Base-by-base conservation (phyloP, 768 basidiomycete genomes). In the Neoboletus magnificus region DNA sequence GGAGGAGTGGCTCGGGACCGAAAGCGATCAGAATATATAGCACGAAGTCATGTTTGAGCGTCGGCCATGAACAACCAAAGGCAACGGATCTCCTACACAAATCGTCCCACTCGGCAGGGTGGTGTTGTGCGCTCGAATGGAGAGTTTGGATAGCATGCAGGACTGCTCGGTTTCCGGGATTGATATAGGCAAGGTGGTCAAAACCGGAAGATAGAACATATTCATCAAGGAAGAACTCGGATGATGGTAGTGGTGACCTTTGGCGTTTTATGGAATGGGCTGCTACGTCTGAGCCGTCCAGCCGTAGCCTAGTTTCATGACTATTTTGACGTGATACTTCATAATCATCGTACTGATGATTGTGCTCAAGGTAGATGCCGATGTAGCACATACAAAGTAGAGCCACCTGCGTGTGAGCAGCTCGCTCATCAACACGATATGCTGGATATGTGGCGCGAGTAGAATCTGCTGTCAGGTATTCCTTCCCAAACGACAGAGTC, bases 341-440 rank as follows among this genome's bases (percentile, higher is more conserved):
- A 8, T n/a, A 2, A n/a, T 3, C n/a, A 20, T 15, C 29, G 1
- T 37, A 20, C 3, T 1, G 25, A 20, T 6, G 8, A 29, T 9
- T 4, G 3, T 29, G 32, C 6, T 40, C 27, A 5, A 60, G 36
- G 37, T 18, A 50, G 12, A 41, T 4, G 6, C 23, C 1, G 4
- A 60, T 30, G 23, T 57, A 57, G 32, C 29, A 32, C 30, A 60
- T 52, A 25, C 56, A 60, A 32, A 42, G 33, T 3, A 43, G n/a
- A 15, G 48, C 52, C 22, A 60, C 33, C 9, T 37, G 51, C 7
- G 27, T 40, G n/a, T 60, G 51, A 18, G 56, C 47, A 13, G 9
- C 32, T 27, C 52, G 25, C 15, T 16, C 3, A 12, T 45, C 9
- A 4, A 60, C 30, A 10, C 58, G 33, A 39, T 46, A 50, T 12